These are phyloP conservation scores for Sporisorium graminicola DNA, from an alignment of 1,284 basidiomycete species.

Conservation along the genomic window DNA sequence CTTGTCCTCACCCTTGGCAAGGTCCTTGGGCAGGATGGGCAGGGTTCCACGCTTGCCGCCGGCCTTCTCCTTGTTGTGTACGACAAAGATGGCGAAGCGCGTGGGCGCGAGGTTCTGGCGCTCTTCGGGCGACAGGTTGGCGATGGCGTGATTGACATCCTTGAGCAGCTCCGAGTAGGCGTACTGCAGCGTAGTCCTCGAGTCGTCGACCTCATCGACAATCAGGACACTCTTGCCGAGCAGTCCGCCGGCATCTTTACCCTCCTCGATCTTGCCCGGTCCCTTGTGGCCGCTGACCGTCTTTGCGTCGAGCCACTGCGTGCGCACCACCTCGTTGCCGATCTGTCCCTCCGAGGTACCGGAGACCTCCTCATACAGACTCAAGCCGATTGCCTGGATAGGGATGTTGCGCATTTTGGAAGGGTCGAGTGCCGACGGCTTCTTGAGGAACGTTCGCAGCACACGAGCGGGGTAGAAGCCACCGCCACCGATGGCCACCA, in stretches of 20 bases:
- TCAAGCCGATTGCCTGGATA: constrained; percentile 68
- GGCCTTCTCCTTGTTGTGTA: constrained; percentile 67
- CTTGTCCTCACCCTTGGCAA: constrained; percentile 50
- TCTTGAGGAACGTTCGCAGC: constrained; percentile 68
- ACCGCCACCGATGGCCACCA: constrained; percentile 68
- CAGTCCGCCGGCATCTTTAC: constrained; percentile 63
- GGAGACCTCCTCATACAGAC: constrained; percentile 68
- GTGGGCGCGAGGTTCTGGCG: constrained; percentile 61
- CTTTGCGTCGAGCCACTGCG: constrained; percentile 68
- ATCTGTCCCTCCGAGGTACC: constrained; percentile 61
- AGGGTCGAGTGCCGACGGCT: constrained; percentile 55
- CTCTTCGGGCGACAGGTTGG: constrained; percentile 56
- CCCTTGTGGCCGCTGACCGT: constrained; percentile 46
- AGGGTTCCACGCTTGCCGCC: constrained; percentile 64
- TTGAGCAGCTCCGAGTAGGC: constrained; percentile 68
- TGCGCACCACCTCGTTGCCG: constrained; percentile 67
- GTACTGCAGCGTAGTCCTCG: constrained; percentile 68
- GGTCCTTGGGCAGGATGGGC: constrained; percentile 58
- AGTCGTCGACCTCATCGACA: constrained; percentile 69
- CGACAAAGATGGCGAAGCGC: constrained; percentile 69
- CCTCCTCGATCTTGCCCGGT: constrained; percentile 55
- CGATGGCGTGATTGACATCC: constrained; percentile 62
- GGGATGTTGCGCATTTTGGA: constrained; percentile 67
- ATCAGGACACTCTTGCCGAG: constrained; percentile 69
- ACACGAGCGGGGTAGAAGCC: constrained; percentile 69